Evolutionary conservation across 2,329 filamentous ascomycete genomes (phyloP).

Genomic region (Penicillium sclerotiorum): DNA sequence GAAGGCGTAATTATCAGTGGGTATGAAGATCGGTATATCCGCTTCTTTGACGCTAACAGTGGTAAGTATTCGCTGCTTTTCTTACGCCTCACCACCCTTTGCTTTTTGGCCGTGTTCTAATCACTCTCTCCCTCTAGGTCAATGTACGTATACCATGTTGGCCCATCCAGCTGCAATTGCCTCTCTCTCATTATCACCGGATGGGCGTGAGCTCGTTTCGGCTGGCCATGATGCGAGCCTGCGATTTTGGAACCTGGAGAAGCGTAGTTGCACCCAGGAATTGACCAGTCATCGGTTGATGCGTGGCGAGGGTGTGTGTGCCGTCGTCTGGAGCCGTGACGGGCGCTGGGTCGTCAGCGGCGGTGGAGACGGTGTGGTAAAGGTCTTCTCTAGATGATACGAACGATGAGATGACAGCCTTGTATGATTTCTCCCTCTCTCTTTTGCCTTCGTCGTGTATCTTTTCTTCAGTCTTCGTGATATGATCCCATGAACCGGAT

Average conservation of each 20-base stretch:
- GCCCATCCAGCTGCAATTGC: slow-evolving; percentile 94
- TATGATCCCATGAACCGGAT: slow-evolving; percentile 39
- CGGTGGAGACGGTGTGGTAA: slow-evolving; percentile 92
- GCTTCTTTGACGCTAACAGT: slow-evolving; percentile 98
- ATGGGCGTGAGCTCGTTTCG: slow-evolving; percentile 91
- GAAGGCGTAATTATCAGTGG: slow-evolving; percentile 95
- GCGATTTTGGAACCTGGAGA: slow-evolving; percentile 96
- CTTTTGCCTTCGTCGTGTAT: slow-evolving; percentile 19
- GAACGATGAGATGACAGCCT: slow-evolving; percentile 25
- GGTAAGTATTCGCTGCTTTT: slow-evolving; percentile 63
- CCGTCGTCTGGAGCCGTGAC: slow-evolving; percentile 94
- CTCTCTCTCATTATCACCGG: slow-evolving; percentile 85
- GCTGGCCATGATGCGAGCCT: slow-evolving; percentile 94
- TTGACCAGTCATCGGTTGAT: slow-evolving; percentile 91
- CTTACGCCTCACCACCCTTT: neutral
- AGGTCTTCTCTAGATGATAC: slow-evolving; percentile 67
- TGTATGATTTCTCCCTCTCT: slow-evolving; percentile 32
- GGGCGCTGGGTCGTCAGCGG: slow-evolving; percentile 92
- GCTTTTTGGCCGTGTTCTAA: slow-evolving; percentile 15
- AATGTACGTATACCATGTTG: slow-evolving; percentile 99
- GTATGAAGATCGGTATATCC: slow-evolving; percentile 92
- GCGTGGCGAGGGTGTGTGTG: slow-evolving; percentile 93
- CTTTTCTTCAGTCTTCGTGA: slow-evolving; percentile 28
- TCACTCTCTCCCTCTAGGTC: slow-evolving; percentile 60
- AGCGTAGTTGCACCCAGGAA: slow-evolving; percentile 91